Base-by-base conservation (phyloP, 306 rosid species). In the Cucumis sativus region DNA sequence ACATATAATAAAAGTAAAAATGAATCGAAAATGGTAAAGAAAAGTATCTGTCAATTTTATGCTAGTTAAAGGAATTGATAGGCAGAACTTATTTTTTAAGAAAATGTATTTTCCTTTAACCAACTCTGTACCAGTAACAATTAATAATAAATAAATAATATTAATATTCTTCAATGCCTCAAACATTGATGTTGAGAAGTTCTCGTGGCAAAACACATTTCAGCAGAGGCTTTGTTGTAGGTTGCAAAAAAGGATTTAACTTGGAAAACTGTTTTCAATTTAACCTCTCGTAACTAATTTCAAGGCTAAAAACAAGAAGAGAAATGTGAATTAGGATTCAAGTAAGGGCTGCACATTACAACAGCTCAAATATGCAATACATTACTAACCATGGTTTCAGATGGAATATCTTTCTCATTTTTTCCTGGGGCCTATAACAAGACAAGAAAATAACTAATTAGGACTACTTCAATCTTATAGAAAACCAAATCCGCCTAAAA, bases 321-420 rank as follows among this genome's bases (percentile, higher is more conserved):
- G 56, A 43, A 68, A n/a, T 10, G n/a, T 69, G 13, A 69, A 43
- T 69, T 33, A 17, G n/a, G 75, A 47, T 43, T 66, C 56, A 43
- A 69, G 71, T 35, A 64, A 63, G 55, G 51, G 51, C 21, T 43
- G 74, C 74, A 43, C 25, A 47, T 6, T 23, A 45, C 58, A 69
- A 70, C 75, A n/a, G 75, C 58, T 70, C 23, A 45, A 23, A 70
- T 13, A 70, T 21, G 56, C 6, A 7, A 70, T 6, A 47, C 17
- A 63, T 67, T 69, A 89, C 98, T 85, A 64, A 93, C 98, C 97
- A 90, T 82, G 92, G 81, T 90, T 85, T 94, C 98, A 68, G 98
- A 94, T 59, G 96, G 92, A 77, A 83, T 79, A 83, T 94, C 97
- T 78, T 90, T 94, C 79, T 91, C 98, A 63, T 83, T 88, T 83